These are phyloP conservation scores for Fusarium chuoi DNA, from an alignment of 2,329 filamentous ascomycete genomes.

Conservation along the genomic window DNA sequence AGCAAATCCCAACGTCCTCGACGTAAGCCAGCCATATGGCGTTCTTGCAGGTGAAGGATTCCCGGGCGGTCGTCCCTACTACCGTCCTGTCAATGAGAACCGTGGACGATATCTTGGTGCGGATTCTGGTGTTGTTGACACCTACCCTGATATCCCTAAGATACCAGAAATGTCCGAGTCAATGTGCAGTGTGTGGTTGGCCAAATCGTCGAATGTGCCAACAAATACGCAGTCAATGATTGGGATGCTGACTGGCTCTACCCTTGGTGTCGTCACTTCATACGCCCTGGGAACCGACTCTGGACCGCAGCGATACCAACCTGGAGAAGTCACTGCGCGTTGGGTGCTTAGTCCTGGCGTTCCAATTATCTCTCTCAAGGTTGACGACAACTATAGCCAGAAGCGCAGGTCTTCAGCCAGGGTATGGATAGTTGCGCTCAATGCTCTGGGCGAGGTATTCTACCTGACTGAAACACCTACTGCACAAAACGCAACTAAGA, in stretches of 20 bases:
- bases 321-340: slow-evolving; percentile 84
- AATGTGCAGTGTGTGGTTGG: slow-evolving; percentile 87
- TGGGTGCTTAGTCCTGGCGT: slow-evolving; percentile 95
- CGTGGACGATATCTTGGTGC: slow-evolving; percentile 78
- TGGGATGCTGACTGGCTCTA: slow-evolving; percentile 85
- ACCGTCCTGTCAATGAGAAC: slow-evolving; percentile 77
- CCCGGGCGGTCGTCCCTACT: slow-evolving; percentile 84
- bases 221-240: slow-evolving; percentile 79
- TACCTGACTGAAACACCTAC: slow-evolving; percentile 80
- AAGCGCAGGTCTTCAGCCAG: slow-evolving; percentile 76
- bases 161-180: slow-evolving; percentile 76
- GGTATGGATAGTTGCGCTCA: slow-evolving; percentile 92
- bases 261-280: slow-evolving; percentile 82
- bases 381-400: slow-evolving; percentile 84
- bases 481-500: slow-evolving; percentile 58
- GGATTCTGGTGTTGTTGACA: slow-evolving; percentile 68
- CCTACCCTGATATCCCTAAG: slow-evolving; percentile 78
- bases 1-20: slow-evolving; percentile 86
- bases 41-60: slow-evolving; percentile 87
- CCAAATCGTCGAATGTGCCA: slow-evolving; percentile 80
- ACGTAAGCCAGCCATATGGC: slow-evolving; percentile 86
- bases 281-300: slow-evolving; percentile 76
- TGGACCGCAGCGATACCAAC: slow-evolving; percentile 70
- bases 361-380: slow-evolving; percentile 83
- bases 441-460: slow-evolving; percentile 91